These are phyloP conservation scores for Solanum chacoense DNA, from an alignment of 305 asterid species.

Conservation along the genomic window DNA sequence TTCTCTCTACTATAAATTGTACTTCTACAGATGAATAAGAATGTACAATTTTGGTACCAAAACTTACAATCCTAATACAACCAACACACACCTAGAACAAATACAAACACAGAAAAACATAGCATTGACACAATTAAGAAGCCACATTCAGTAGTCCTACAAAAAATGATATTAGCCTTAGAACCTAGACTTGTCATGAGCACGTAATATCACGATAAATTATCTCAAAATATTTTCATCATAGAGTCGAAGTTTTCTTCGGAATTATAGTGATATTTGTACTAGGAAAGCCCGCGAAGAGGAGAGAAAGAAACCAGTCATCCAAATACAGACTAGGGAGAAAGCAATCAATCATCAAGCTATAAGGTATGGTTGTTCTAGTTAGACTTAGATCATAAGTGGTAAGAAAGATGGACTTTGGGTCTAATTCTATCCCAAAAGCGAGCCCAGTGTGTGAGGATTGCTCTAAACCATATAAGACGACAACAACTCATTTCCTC, in stretches of 20 bases:
- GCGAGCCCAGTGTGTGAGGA: background rate
- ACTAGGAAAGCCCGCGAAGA: background rate
- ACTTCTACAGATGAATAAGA: background rate
- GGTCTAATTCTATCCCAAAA: background rate
- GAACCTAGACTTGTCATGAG: background rate
- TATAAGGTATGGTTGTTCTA: background rate
- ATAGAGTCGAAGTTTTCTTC: background rate
- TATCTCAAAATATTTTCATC: background rate
- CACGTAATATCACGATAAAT: background rate
- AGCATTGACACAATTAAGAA: background rate
- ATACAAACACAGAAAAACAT: background rate
- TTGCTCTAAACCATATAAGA: background rate
- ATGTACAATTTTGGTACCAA: background rate
- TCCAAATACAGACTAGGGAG: background rate
- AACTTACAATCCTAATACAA: background rate
- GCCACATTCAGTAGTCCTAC: background rate
- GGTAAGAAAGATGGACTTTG: background rate
- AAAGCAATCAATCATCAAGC: background rate
- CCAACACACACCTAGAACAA: background rate
- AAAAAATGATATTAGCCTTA: background rate
- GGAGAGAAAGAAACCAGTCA: background rate
- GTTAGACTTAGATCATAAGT: background rate
- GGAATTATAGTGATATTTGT: background rate
- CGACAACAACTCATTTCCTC: background rate
- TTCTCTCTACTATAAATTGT: background rate